A percentile compares a stretch with the other conserved stretches of the same genome.
Conservation (phyloP, 2,329 filamentous ascomycete species). For the Epichloe scottii region DNA sequence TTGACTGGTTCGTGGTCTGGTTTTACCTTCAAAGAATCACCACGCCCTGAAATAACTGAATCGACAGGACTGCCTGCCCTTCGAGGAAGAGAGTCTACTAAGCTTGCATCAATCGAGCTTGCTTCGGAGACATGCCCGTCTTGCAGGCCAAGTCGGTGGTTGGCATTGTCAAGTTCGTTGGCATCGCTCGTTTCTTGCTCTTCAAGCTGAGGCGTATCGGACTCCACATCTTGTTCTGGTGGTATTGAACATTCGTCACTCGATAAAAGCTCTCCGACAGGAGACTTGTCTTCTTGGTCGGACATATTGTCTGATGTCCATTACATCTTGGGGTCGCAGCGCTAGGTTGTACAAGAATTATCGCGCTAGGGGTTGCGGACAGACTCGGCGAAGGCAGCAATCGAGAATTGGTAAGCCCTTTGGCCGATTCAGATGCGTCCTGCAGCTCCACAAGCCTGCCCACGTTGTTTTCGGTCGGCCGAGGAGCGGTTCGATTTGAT, state of each 20-base stretch:
- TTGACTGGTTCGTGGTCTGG: not conserved
- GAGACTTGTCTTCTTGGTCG: slow-evolving; percentile 33
- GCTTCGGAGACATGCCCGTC: slow-evolving; percentile 35
- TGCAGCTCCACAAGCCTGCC: not conserved
- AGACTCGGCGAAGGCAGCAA: not conserved
- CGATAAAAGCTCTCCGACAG: slow-evolving; percentile 24
- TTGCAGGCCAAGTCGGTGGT: slow-evolving; percentile 31
- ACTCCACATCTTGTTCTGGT: slow-evolving; percentile 17
- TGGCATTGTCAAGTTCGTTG: slow-evolving; percentile 3
- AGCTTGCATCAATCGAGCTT: slow-evolving; percentile 35
- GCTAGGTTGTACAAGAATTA: not conserved
- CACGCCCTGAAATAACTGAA: slow-evolving; percentile 60
- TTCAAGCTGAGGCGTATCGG: slow-evolving; percentile 6
- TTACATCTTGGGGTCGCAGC: slow-evolving; percentile 16
- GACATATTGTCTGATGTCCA: slow-evolving; percentile 32
- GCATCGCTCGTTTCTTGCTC: not conserved
- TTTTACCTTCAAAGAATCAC: slow-evolving; percentile 67
- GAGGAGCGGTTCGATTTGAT: not conserved
- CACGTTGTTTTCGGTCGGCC: not conserved
- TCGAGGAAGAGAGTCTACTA: slow-evolving; percentile 35
- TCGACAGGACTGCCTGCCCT: slow-evolving; percentile 54
- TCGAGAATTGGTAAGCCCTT: not conserved
- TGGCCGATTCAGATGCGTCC: not conserved
- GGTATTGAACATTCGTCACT: slow-evolving; percentile 30
- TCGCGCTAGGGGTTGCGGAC: not conserved